Conservation (phyloP, 2,329 filamentous ascomycete species). For the Lojkania enalia region DNA sequence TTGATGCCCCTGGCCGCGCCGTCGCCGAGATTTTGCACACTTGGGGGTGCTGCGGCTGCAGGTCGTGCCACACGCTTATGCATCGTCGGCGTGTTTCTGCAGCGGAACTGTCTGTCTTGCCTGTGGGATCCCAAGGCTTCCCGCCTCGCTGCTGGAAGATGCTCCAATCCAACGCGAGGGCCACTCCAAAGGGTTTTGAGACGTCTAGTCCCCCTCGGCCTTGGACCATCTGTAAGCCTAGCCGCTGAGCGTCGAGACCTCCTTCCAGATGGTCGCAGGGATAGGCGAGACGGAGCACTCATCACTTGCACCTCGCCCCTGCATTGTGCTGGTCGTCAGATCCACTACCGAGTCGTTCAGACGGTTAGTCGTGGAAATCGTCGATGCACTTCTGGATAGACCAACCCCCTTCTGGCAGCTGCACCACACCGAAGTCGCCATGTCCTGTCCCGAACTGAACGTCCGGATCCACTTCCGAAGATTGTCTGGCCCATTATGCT, state of each 20-base stretch:
- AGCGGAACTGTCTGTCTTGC: conserved; percentile 17
- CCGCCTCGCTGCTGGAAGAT: conserved; percentile 5
- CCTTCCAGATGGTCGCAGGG: conserved; percentile 17
- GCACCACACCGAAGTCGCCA: conserved; percentile 19
- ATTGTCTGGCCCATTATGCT: conserved; percentile 21
- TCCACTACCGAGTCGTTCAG: conserved; percentile 1
- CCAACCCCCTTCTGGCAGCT: conserved; percentile 23
- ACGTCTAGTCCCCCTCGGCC: conserved; percentile 3
- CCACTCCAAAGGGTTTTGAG: conserved; percentile 5
- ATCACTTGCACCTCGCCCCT: conserved; percentile 17
- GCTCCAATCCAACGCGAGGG: conserved; percentile 9
- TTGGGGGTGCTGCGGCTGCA: conserved; percentile 3
- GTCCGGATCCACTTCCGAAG: conserved; percentile 37
- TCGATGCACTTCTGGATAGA: conserved; percentile 3
- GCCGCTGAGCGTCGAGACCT: neutral
- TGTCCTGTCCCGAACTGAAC: conserved; percentile 16
- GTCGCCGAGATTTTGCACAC: conserved; percentile 4
- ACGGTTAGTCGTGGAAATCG: conserved; percentile 4
- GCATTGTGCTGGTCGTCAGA: conserved; percentile 11
- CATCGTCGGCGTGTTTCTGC: conserved; percentile 21
- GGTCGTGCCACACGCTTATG: conserved; percentile 17
- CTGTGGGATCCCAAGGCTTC: conserved; percentile 11
- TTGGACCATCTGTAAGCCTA: neutral
- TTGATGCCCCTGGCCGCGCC: conserved; percentile 3
- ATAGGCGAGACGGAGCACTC: conserved; percentile 19